phyloP scores from a whole-genome alignment of 352 stramenopile species.

The Paralagenidium karlingii region DNA sequence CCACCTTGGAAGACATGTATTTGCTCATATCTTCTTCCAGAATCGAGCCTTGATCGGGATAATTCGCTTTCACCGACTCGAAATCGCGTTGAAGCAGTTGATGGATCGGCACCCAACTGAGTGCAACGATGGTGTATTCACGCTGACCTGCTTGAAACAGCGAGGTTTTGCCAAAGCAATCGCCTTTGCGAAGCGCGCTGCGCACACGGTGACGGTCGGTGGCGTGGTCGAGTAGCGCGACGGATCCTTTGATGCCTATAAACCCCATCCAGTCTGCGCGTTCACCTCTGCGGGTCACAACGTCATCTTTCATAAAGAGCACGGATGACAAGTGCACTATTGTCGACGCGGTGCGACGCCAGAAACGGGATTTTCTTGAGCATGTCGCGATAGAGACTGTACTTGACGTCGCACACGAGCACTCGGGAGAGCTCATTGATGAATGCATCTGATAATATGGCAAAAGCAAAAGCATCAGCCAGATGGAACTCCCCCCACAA shows the following conservation, averaged over 20 bases:
- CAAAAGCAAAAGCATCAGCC: no score
- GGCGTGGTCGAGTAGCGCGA: slow-evolving; percentile 44
- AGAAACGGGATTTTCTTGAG: slow-evolving; percentile 71
- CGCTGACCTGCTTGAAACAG: slow-evolving; percentile 43
- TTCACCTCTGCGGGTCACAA: slow-evolving; percentile 65
- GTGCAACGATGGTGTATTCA: slow-evolving; percentile 42
- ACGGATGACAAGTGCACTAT: slow-evolving; percentile 58
- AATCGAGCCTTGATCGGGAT: slow-evolving; percentile 33
- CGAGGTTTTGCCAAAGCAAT: slow-evolving; percentile 72
- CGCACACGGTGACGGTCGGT: slow-evolving; percentile 31
- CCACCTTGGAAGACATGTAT: slow-evolving; percentile 28
- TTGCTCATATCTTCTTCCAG: slow-evolving; percentile 64
- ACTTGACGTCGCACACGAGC: slow-evolving; percentile 64
- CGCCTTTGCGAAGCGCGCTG: slow-evolving; percentile 43
- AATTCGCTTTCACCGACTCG: slow-evolving; percentile 49
- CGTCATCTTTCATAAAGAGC: slow-evolving; percentile 74
- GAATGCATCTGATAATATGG: slow-evolving; percentile 55
- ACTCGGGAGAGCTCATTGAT: slow-evolving; percentile 62
- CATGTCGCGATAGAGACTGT: slow-evolving; percentile 66
- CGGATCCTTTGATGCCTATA: slow-evolving; percentile 52
- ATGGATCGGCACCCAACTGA: slow-evolving; percentile 68
- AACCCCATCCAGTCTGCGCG: slow-evolving; percentile 77
- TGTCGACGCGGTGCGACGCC: slow-evolving; percentile 47
- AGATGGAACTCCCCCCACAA: no score
- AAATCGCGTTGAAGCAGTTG: slow-evolving; percentile 41